Evolutionary conservation across 1,284 basidiomycete species (phyloP), one percentile per base, ranked within the genome.

Genomic region (Caloboletus inedulis): DNA sequence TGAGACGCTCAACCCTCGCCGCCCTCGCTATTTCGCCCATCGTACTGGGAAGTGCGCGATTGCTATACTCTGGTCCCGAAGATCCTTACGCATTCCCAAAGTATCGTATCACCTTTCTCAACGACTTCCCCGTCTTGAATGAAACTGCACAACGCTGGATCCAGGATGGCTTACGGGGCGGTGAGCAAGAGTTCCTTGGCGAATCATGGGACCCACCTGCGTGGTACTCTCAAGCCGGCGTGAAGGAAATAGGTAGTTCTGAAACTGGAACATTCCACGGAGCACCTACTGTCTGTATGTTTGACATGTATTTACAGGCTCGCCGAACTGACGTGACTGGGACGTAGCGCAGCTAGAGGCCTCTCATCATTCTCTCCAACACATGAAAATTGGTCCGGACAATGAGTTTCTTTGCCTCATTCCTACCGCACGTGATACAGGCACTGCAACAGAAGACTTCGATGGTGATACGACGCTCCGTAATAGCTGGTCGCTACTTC

Each of bases 41-140:
- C 36, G 60, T 48, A 2, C 56, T 70, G 33, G 62, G 66, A 37
- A 50, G 65, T 3, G 76, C 82, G 3, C 77, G 81, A 40, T 57
- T 83, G 14, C 72, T 86, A 46, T 81, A 87, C 62, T 83, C 86
- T 1, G 77, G 88, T 34, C 87, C 88, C 31, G 85, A 92, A 60
- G 92, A 95, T 64, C 76, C 85, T 14, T 82, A 85, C 65, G 86
- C 91, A 0, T 91, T 87, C 66, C 92, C 92, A 50, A 94, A 94
- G 69, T 91, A 85, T 69, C 79, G 84, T 47, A 84, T 94, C 58
- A 74, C 84, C 42, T 94, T 91, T 70, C 80, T 94, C 61, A 90
- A 91, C 65, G 80, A 83, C 54, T 79, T 85, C 16, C 91, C 92
- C n/a, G 70, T 94, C 52, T 69, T 79, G 8, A 84, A 85, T 62